Percentiles rank a stretch among this genome's conserved stretches.
phyloP scores from a whole-genome alignment of 345 rosid genomes.

The Sisymbrium altissimum region DNA sequence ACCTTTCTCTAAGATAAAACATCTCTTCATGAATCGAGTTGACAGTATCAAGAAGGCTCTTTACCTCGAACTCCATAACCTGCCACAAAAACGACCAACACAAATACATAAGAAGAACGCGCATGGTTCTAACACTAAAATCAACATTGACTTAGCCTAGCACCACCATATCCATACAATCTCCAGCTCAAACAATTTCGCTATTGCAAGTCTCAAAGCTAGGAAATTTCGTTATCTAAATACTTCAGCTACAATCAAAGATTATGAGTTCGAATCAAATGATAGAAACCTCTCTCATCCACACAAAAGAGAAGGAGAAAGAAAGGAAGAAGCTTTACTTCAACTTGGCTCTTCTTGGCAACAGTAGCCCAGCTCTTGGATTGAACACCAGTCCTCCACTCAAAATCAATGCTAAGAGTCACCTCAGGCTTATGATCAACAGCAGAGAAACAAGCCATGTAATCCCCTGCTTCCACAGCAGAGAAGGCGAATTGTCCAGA shows the following conservation, averaged over 20 bases:
- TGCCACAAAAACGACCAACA: constrained; percentile 13
- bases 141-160: not conserved
- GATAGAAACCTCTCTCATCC: not conserved
- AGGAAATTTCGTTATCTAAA: not conserved
- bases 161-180: not conserved
- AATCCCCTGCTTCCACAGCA: constrained; percentile 78
- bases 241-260: not conserved
- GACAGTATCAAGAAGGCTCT: constrained; percentile 34
- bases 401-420: constrained; percentile 65
- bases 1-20: constrained; percentile 42
- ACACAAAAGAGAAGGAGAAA: not conserved
- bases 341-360: constrained; percentile 83
- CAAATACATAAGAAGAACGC: not conserved
- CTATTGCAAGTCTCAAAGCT: not conserved
- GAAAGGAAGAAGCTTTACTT: constrained; percentile 33
- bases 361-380: constrained; percentile 81
- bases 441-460: constrained; percentile 77
- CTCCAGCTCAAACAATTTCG: not conserved
- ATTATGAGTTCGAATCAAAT: not conserved
- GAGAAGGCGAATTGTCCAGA: constrained; percentile 90
- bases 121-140: not conserved
- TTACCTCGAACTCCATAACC: constrained; percentile 32
- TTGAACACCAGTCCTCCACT: constrained; percentile 84
- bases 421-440: constrained; percentile 52
- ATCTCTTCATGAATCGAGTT: constrained; percentile 36